A percentile compares a stretch with the other conserved stretches of the same genome.
Evolutionary conservation across 805 yeast species (phyloP).

Genomic region (Jamesozyma lodderae): DNA sequence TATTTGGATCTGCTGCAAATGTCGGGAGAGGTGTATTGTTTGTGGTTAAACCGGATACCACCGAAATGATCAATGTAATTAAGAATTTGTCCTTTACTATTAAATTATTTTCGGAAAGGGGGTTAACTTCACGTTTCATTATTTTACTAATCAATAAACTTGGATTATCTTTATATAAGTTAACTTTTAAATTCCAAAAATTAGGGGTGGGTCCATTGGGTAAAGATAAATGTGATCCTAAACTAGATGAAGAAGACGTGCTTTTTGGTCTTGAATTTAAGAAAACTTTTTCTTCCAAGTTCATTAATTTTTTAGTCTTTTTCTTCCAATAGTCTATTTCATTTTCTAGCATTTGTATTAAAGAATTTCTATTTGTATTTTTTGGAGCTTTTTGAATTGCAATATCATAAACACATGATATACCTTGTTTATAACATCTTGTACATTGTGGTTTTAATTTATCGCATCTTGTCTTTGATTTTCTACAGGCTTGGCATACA

Average conservation of each 20-base stretch:
- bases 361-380: conserved; percentile 26
- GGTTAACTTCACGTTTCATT: conserved; percentile 27
- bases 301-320: conserved; percentile 14
- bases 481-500: conserved; percentile 29
- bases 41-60: conserved; percentile 16
- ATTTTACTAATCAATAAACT: conserved; percentile 21
- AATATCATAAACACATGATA: conserved; percentile 27
- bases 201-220: no score
- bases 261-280: not conserved
- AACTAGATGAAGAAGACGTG: no score
- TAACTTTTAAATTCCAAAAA: conserved; percentile 9
- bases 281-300: conserved; percentile 5
- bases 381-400: conserved; percentile 27
- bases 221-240: no score
- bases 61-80: conserved; percentile 18
- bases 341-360: conserved; percentile 23
- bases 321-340: conserved; percentile 29
- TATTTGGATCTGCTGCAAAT: conserved; percentile 16
- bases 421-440: conserved; percentile 22
- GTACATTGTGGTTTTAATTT: conserved; percentile 26
- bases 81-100: conserved; percentile 24
- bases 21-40: conserved; percentile 19
- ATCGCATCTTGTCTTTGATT: conserved; percentile 30
- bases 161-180: conserved; percentile 20
- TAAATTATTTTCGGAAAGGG: conserved; percentile 26